These are phyloP conservation scores for Sanghuangporus baumii DNA, from an alignment of 1,284 basidiomycete species.

Conservation along the genomic window DNA sequence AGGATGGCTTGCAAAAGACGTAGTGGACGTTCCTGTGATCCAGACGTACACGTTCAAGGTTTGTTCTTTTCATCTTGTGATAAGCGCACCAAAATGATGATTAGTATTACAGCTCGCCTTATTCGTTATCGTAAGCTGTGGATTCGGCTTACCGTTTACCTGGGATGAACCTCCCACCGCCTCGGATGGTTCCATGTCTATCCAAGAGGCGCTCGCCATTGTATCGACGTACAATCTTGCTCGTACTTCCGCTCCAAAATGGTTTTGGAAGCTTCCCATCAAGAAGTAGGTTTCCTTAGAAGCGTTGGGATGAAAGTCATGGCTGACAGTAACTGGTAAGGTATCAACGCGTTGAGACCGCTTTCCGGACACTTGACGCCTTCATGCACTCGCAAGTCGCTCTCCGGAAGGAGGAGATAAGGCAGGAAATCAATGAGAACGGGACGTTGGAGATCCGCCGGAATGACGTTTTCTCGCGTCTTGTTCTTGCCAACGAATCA, in stretches of 20 bases:
- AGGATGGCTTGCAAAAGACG: slow-evolving; percentile 35
- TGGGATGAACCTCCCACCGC: slow-evolving; percentile 34
- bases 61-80: neutral
- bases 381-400: slow-evolving; percentile 39
- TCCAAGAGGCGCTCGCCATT: slow-evolving; percentile 40
- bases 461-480: slow-evolving; percentile 41
- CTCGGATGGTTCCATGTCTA: slow-evolving; percentile 34
- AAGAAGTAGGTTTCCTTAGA: slow-evolving; percentile 28
- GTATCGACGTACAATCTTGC: slow-evolving; percentile 30
- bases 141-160: slow-evolving; percentile 43
- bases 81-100: neutral
- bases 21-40: slow-evolving; percentile 32
- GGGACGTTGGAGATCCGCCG: slow-evolving; percentile 16
- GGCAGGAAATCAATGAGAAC: slow-evolving; percentile 18
- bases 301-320: neutral
- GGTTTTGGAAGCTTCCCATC: slow-evolving; percentile 39
- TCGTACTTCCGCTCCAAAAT: slow-evolving; percentile 32
- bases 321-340: slow-evolving; percentile 10
- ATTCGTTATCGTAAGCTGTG: slow-evolving; percentile 43
- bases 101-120: slow-evolving; percentile 35
- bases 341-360: slow-evolving; percentile 24
- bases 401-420: slow-evolving; percentile 32
- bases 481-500: slow-evolving; percentile 45
- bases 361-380: slow-evolving; percentile 26
- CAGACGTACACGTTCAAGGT: slow-evolving; percentile 43